Evolutionary conservation across 192 early-diverging fungal genomes (phyloP), one percentile per base, ranked within the genome.

Genomic region (Phlyctochytrium bullatum): DNA sequence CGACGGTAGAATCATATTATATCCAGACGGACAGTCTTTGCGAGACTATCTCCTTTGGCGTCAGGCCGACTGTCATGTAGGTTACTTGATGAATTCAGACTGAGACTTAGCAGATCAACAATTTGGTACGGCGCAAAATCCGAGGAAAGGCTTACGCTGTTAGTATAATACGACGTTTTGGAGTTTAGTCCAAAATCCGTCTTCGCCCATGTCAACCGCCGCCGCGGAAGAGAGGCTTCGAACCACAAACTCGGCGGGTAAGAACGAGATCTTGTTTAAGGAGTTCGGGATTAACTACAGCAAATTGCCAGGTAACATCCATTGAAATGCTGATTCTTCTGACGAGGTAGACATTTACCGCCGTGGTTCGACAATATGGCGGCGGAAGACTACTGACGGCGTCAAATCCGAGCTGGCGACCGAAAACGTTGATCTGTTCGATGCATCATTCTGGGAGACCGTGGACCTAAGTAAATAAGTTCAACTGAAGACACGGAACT

Each of bases 141-240:
- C 16, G 36, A 6, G 31, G 12, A 65, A 0, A 52, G 16, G 28
- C 51, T 28, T 17, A 59, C 10, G 56, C 34, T 60, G 56, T 34
- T 40, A 82, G 64, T 98, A 97, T 80, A 98, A 98, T 76, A 98
- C 97, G 1, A 85, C 88, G 4, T 97, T 96, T 73, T 97, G 95
- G 95, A 77, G 84, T 10, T 73, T 98, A 34, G 95, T 97, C 1
- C 75, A 72, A 51, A 74, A 77, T 58, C 34, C 61, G 29, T 80
- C 85, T 31, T 78, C 81, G 52, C 92, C 91, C 56, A 80, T 77
- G 57, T 81, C 89, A 4, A 86, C 87, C 47, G 80, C 68, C 28
- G 88, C 91, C 62, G 94, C 95, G 2, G 90, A 96, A 72, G 76
- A 79, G 35, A 78, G 74, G 0, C 79, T 98, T 23, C 86, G 94